Evolutionary conservation across 2,329 filamentous ascomycete species (phyloP).

Genomic region (Colletotrichum sp.): DNA sequence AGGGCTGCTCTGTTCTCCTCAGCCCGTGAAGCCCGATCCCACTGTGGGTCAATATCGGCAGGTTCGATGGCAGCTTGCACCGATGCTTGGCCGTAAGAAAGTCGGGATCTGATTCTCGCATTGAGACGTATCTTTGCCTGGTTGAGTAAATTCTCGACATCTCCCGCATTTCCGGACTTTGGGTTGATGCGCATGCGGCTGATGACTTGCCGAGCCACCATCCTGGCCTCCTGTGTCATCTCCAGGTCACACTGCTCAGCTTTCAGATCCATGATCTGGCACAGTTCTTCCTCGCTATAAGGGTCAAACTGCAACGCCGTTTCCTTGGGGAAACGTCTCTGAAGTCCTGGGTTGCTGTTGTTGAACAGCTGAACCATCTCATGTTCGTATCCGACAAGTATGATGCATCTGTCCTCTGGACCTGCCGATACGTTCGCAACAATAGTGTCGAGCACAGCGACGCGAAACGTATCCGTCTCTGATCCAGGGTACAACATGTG

Average conservation of each 20-base stretch:
- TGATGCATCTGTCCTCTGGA: constrained; percentile 66
- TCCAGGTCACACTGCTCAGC: constrained; percentile 50
- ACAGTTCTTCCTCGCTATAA: constrained; percentile 56
- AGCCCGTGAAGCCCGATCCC: constrained; percentile 43
- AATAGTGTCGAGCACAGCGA: constrained; percentile 59
- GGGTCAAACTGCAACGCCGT: constrained; percentile 65
- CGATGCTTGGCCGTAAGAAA: neutral
- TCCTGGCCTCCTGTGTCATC: constrained; percentile 49
- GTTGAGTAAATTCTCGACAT: constrained; percentile 62
- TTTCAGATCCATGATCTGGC: constrained; percentile 58
- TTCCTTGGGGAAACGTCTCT: constrained; percentile 59
- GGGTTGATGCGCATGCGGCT: constrained; percentile 54
- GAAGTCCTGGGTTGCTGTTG: constrained; percentile 64
- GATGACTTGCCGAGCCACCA: constrained; percentile 54
- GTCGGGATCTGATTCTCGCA: neutral
- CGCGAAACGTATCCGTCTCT: too few species aligned
- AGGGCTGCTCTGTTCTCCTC: constrained; percentile 34
- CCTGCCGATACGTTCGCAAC: constrained; percentile 65
- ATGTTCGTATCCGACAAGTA: constrained; percentile 65
- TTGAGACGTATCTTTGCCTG: neutral
- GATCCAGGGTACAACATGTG: constrained; percentile 53
- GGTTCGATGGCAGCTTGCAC: constrained; percentile 29
- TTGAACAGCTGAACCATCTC: constrained; percentile 66
- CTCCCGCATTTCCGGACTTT: constrained; percentile 68
- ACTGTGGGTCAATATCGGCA: constrained; percentile 38